phyloP scores from a whole-genome alignment of 2,329 filamentous ascomycete species.

The Epichloe uncinata region DNA sequence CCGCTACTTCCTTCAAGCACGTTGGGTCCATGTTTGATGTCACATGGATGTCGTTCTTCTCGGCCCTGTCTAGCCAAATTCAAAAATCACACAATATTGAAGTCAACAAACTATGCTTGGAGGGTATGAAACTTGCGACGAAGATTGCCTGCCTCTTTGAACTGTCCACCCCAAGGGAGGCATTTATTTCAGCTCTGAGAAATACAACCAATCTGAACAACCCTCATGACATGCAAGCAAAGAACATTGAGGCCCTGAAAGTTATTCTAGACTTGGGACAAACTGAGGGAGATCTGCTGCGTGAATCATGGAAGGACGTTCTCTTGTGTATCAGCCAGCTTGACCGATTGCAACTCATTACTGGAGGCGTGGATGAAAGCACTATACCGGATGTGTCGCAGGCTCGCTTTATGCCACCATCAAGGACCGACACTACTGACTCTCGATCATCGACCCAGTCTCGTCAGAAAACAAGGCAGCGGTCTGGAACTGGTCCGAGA shows the following conservation, averaged over 20 bases:
- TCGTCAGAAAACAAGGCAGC: constrained; percentile 30
- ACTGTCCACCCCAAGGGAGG: constrained; percentile 80
- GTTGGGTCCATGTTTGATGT: constrained; percentile 98
- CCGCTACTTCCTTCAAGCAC: constrained; percentile 85
- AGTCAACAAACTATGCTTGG: constrained; percentile 82
- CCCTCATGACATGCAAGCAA: constrained; percentile 83
- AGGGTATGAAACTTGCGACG: constrained; percentile 89
- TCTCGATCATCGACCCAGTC: constrained; percentile 57
- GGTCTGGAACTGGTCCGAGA: constrained; percentile 46
- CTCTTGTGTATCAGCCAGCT: constrained; percentile 92
- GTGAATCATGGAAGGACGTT: constrained; percentile 89
- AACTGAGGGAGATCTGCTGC: constrained; percentile 80
- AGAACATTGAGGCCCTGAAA: constrained; percentile 91
- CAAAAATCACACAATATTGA: constrained; percentile 90
- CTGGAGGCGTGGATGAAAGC: constrained; percentile 85
- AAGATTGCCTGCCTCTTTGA: constrained; percentile 90
- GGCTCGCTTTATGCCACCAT: constrained; percentile 53
- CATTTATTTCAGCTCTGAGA: constrained; percentile 84
- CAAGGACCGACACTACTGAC: constrained; percentile 38
- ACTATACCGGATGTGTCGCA: constrained; percentile 85
- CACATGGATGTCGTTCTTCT: constrained; percentile 98
- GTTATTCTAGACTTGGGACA: constrained; percentile 84
- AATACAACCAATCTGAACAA: constrained; percentile 96
- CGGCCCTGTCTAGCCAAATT: constrained; percentile 81
- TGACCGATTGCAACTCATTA: constrained; percentile 88